These are phyloP conservation scores for Auricularia cornea DNA, from an alignment of 768 basidiomycete species.

Conservation along the genomic window DNA sequence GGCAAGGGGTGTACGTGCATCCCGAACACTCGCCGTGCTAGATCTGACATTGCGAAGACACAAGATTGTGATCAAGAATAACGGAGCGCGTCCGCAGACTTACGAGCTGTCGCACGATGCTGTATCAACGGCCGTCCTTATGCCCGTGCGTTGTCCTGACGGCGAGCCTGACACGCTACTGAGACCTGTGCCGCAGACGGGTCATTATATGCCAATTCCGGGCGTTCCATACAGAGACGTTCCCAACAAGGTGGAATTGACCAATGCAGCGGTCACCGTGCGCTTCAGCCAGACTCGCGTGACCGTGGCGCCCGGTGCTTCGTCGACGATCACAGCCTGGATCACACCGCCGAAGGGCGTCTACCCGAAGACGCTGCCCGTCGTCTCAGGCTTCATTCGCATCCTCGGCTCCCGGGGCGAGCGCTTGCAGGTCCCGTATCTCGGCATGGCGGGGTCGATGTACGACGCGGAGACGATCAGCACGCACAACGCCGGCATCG, in stretches of 20 bases:
- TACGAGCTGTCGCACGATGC: constrained; percentile 47
- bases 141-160: constrained; percentile 9
- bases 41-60: too few species aligned
- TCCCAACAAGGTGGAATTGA: constrained; percentile 48
- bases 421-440: constrained; percentile 34
- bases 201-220: too few species aligned
- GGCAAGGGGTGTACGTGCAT: constrained; percentile 19
- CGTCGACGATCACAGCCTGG: constrained; percentile 31
- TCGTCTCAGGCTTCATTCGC: constrained; percentile 53
- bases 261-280: constrained; percentile 37
- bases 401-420: constrained; percentile 18
- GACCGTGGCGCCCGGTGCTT: constrained; percentile 36
- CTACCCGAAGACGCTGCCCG: constrained; percentile 38
- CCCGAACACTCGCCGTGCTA: too few species aligned
- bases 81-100: too few species aligned
- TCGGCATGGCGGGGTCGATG: constrained; percentile 37
- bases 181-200: constrained; percentile 21
- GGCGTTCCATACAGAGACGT: constrained; percentile 32
- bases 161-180: too few species aligned
- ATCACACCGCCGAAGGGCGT: constrained; percentile 41
- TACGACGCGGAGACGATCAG: constrained; percentile 45
- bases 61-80: too few species aligned
- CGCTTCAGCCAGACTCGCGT: constrained; percentile 36
- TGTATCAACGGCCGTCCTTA: constrained; percentile 45
- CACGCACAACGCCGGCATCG: constrained; percentile 5